Percentiles rank a stretch among this genome's conserved stretches.
Evolutionary conservation across 371 early-diverging fungal genomes (phyloP).

Genomic region (Mucor sp.): DNA sequence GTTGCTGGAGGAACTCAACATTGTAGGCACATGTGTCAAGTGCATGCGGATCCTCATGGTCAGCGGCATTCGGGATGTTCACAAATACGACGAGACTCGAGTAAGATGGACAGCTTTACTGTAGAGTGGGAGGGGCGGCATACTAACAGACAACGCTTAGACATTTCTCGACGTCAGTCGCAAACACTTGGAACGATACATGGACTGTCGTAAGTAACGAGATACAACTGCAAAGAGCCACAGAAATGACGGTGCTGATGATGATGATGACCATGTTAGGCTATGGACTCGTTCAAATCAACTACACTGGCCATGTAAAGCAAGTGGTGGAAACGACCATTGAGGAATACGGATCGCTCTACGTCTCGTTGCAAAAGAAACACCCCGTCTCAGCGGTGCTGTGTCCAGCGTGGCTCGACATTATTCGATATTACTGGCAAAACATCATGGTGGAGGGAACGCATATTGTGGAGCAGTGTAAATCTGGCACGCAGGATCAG

Average conservation of each 20-base stretch:
- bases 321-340: constrained; percentile 52
- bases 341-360: constrained; percentile 83
- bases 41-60: constrained; percentile 72
- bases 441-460: constrained; percentile 32
- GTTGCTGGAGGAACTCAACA: constrained; percentile 42
- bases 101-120: constrained; percentile 23
- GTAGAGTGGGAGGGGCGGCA: too few species aligned
- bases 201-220: constrained; percentile 52
- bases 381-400: constrained; percentile 76
- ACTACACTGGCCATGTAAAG: constrained; percentile 1
- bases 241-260: not conserved
- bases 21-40: constrained; percentile 65
- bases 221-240: not conserved
- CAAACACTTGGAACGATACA: constrained; percentile 63
- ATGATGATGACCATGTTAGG: constrained; percentile 1
- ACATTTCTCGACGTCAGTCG: constrained; percentile 53
- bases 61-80: constrained; percentile 74
- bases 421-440: constrained; percentile 82
- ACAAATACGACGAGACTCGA: constrained; percentile 62
- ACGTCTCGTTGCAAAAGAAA: constrained; percentile 69
- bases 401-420: constrained; percentile 62
- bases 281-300: constrained; percentile 9
- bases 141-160: constrained; percentile 11
- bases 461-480: constrained; percentile 20
- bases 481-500: constrained; percentile 9